Percentiles rank a stretch among this genome's conserved stretches.
Evolutionary conservation across 306 rosid species (phyloP).

Genomic region (Quercus suber): DNA sequence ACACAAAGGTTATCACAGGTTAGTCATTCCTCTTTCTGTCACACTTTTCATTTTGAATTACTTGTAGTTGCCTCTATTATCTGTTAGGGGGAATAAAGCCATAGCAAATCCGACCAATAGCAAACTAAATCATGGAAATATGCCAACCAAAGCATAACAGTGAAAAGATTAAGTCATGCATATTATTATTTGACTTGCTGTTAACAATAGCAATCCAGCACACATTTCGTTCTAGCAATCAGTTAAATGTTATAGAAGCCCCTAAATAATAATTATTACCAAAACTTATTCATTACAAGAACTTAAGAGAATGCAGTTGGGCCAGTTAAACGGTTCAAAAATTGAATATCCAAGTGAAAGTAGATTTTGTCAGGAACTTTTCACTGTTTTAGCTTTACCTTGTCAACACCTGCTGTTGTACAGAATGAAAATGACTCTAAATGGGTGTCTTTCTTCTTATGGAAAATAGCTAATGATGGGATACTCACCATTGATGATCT

Average conservation of each 20-base stretch:
- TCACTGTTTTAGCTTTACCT: not conserved
- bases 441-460: no score
- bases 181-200: not conserved
- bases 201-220: not conserved
- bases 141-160: not conserved
- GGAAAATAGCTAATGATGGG: no score
- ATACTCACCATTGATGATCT: no score
- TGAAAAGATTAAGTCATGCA: not conserved
- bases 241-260: not conserved
- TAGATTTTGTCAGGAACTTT: not conserved
- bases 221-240: not conserved
- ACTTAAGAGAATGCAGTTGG: not conserved
- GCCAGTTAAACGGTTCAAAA: not conserved
- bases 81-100: not conserved
- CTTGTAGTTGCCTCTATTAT: not conserved
- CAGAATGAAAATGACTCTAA: not conserved
- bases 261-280: not conserved
- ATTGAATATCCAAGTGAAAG: not conserved
- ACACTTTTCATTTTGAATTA: not conserved
- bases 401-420: not conserved
- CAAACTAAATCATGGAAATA: not conserved
- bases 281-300: not conserved
- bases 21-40: not conserved
- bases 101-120: not conserved
- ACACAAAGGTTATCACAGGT: not conserved